Evolutionary conservation across 148 eudicot genomes (phyloP).

Genomic region (Tetragonia tetragonoides): DNA sequence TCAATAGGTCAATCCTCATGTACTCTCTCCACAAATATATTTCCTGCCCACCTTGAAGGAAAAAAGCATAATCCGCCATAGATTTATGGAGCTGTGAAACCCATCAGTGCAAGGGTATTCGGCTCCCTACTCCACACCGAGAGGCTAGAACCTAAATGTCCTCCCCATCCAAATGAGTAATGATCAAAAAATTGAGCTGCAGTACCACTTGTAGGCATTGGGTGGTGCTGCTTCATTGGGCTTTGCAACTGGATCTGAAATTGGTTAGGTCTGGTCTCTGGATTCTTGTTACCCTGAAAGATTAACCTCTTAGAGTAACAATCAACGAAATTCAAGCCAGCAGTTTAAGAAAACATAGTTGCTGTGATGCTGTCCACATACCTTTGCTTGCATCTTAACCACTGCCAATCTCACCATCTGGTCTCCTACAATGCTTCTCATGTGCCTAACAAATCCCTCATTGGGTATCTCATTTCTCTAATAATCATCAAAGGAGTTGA

Average conservation of each 20-base stretch:
- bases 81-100: neutral
- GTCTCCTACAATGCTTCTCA: slow-evolving; percentile 86
- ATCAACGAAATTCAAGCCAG: slow-evolving; percentile 9
- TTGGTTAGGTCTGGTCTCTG: slow-evolving; percentile 42
- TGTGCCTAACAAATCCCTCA: slow-evolving; percentile 69
- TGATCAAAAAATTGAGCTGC: slow-evolving; percentile 37
- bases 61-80: too few relatives aligned
- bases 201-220: slow-evolving; percentile 37
- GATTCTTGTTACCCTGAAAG: slow-evolving; percentile 36
- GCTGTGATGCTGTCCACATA: slow-evolving; percentile 13
- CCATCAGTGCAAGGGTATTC: slow-evolving; percentile 25
- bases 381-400: slow-evolving; percentile 71
- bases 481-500: slow-evolving; percentile 18
- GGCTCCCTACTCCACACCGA: slow-evolving; percentile 36
- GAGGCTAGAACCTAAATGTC: too few relatives aligned
- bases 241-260: slow-evolving; percentile 42
- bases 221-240: slow-evolving; percentile 34
- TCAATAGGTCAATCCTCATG: too few relatives aligned
- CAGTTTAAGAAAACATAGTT: slow-evolving; percentile 1
- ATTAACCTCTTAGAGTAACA: slow-evolving; percentile 12
- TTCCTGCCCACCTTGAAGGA: too few relatives aligned
- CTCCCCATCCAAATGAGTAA: slow-evolving; percentile 28
- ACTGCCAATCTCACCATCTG: slow-evolving; percentile 90
- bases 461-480: slow-evolving; percentile 90
- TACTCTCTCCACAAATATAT: too few relatives aligned